phyloP scores from a whole-genome alignment of 1,139 yeast genomes.

The Geotrichum cucujoidarum region DNA sequence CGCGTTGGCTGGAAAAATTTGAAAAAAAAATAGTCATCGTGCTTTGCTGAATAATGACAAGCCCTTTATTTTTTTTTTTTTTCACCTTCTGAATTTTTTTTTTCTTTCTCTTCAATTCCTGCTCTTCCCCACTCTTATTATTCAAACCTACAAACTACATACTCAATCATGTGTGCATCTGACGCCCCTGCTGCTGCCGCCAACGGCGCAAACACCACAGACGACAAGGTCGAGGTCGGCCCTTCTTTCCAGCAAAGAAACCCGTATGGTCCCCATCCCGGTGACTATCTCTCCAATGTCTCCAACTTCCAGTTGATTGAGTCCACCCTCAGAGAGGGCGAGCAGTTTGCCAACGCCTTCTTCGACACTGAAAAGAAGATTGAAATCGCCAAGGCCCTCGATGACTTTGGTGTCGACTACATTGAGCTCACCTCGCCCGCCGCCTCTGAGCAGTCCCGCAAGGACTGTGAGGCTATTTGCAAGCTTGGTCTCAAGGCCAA shows the following conservation, averaged over 20 bases:
- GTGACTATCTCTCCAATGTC: conserved; percentile 87
- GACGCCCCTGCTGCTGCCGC: conserved; percentile 7
- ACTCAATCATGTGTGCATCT: conserved; percentile 16
- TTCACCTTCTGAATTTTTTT: neutral
- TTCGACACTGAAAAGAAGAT: conserved; percentile 93
- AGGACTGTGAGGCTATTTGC: conserved; percentile 96
- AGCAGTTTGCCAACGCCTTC: conserved; percentile 96
- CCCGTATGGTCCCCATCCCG: conserved; percentile 95
- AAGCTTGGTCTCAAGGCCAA: conserved; percentile 94
- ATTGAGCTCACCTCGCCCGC: conserved; percentile 97
- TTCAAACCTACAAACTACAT: neutral
- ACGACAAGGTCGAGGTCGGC: conserved; percentile 16
- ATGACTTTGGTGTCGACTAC: conserved; percentile 96
- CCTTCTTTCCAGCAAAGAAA: conserved; percentile 40
- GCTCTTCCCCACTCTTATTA: neutral
- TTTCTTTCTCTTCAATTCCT: neutral
- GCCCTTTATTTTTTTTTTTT: no score
- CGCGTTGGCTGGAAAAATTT: no score
- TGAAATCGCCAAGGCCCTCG: conserved; percentile 94
- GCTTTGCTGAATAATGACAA: no score
- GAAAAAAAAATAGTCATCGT: no score
- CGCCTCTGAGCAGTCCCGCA: conserved; percentile 89
- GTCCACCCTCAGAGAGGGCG: conserved; percentile 96
- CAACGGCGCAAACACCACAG: conserved; percentile 14
- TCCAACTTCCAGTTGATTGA: conserved; percentile 87